Conservation (phyloP, 2,329 filamentous ascomycete genomes). For the Lasiodiplodia hormozganensis region DNA sequence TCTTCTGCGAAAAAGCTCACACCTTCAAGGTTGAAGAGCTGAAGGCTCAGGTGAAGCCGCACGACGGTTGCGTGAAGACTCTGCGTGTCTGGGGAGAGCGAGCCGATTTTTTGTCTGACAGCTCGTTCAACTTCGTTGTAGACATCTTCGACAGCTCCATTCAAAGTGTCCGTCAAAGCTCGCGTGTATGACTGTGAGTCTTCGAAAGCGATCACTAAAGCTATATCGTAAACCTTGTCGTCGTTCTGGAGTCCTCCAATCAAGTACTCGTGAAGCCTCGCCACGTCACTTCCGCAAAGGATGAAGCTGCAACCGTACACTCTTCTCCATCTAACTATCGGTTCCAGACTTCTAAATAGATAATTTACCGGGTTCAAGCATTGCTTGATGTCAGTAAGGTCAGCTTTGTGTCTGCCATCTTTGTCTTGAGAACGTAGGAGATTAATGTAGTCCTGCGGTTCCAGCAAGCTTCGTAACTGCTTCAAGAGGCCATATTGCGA, state of each 20-base stretch:
- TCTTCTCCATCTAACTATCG: background rate
- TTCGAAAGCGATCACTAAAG: conserved; percentile 7
- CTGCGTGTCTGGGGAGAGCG: background rate
- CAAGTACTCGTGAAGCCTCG: background rate
- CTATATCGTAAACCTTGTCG: background rate
- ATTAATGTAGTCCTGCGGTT: background rate
- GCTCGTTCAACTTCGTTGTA: background rate
- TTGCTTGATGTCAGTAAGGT: background rate
- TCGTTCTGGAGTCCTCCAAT: background rate
- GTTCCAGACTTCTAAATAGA: background rate
- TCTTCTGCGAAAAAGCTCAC: background rate
- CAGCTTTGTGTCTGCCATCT: background rate
- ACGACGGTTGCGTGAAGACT: background rate
- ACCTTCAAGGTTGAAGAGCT: background rate
- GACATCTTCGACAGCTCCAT: background rate
- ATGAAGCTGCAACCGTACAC: background rate
- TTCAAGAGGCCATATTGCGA: background rate
- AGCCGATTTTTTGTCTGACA: background rate
- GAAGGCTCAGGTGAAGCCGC: background rate
- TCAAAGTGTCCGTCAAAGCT: background rate
- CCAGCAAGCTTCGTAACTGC: background rate
- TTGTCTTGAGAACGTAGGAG: background rate
- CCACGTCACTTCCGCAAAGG: background rate
- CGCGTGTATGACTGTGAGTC: background rate
- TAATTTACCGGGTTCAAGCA: background rate